phyloP scores from a whole-genome alignment of 306 rosid genomes.

The Castanea sativa region DNA sequence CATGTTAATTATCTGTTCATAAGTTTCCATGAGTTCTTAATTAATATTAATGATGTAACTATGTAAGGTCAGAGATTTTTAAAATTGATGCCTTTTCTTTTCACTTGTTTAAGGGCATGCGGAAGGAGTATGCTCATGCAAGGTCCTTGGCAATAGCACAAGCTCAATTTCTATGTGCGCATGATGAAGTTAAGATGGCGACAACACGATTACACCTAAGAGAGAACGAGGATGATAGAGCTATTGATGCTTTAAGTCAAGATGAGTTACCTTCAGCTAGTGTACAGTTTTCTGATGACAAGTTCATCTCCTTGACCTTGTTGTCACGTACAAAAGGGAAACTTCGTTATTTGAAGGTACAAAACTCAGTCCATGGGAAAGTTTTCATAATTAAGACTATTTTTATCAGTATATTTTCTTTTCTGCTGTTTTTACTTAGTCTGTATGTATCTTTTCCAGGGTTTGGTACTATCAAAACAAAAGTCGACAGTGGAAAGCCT shows the following conservation, averaged over 20 bases:
- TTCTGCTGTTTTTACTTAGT: conserved; percentile 11
- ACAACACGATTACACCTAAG: conserved; percentile 63
- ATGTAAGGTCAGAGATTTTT: background rate
- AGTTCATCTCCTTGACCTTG: conserved; percentile 65
- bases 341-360: conserved; percentile 90
- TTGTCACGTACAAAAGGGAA: conserved; percentile 78
- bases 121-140: conserved; percentile 90
- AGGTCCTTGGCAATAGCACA: conserved; percentile 90
- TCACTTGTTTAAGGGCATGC: conserved; percentile 62
- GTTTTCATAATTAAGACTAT: background rate
- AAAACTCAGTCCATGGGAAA: conserved; percentile 6
- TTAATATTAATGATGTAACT: conserved; percentile 8
- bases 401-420: conserved; percentile 22
- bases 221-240: conserved; percentile 63
- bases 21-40: conserved; percentile 6
- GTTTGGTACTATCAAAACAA: conserved; percentile 77
- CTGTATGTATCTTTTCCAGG: conserved; percentile 46
- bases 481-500: conserved; percentile 41
- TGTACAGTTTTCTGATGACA: conserved; percentile 64
- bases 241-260: conserved; percentile 68
- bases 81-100: conserved; percentile 21
- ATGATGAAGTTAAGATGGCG: conserved; percentile 95
- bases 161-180: conserved; percentile 85
- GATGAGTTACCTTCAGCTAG: conserved; percentile 69
- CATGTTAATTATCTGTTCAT: background rate